Percentiles rank a stretch among this genome's conserved stretches.
phyloP scores from a whole-genome alignment of 2,329 filamentous ascomycete species.

The Cladobotryum mycophilum region DNA sequence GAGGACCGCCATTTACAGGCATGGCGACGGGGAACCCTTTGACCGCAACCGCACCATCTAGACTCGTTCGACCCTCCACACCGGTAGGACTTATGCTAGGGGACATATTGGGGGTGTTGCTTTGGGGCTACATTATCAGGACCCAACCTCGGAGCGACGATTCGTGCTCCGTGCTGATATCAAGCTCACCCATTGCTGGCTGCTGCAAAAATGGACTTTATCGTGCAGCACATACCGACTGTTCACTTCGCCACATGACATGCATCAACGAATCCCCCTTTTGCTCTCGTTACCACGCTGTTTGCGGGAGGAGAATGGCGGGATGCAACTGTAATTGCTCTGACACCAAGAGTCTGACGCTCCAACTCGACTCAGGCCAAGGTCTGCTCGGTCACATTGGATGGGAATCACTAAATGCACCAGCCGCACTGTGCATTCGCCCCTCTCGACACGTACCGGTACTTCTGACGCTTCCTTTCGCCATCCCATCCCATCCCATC shows the following conservation, averaged over 20 bases:
- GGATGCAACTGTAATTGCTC: not conserved
- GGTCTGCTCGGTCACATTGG: not conserved
- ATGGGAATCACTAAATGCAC: not conserved
- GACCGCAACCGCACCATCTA: too few species aligned
- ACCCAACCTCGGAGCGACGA: too few species aligned
- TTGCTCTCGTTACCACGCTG: not conserved
- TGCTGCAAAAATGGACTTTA: too few species aligned
- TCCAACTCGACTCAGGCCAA: not conserved
- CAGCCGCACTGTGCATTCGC: slow-evolving; percentile 6
- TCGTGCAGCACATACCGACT: not conserved
- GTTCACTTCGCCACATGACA: not conserved
- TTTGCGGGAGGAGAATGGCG: not conserved
- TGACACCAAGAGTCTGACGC: not conserved
- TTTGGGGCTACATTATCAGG: too few species aligned
- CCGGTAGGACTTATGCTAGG: too few species aligned
- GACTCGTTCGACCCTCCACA: too few species aligned
- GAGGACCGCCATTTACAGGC: too few species aligned
- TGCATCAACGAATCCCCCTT: not conserved
- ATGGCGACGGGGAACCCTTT: too few species aligned
- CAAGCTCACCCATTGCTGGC: too few species aligned
- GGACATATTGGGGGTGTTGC: too few species aligned
- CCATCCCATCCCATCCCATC: too few species aligned
- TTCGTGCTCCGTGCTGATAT: too few species aligned
- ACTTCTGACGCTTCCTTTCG: slow-evolving; percentile 1
- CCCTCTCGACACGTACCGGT: slow-evolving; percentile 4